Evolutionary conservation across 164 flowering plant species (phyloP).

Genomic region (Brasenia schreberi): DNA sequence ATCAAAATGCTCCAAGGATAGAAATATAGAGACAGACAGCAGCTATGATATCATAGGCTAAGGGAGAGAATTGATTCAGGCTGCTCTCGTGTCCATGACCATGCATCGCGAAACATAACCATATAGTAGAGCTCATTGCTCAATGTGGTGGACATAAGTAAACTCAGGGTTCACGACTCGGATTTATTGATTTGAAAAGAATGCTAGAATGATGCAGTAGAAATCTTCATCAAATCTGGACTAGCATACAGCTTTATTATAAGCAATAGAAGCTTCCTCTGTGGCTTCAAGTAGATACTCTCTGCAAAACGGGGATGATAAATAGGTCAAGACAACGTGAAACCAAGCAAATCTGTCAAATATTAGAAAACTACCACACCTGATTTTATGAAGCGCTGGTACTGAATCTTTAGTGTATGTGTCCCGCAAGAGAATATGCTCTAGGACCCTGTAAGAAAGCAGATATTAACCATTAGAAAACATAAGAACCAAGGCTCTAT

Average conservation of each 20-base stretch:
- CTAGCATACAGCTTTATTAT: conserved; percentile 71
- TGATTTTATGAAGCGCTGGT: conserved; percentile 83
- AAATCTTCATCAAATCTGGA: neutral
- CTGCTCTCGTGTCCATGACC: too few relatives aligned
- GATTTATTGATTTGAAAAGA: too few relatives aligned
- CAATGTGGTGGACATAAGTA: too few relatives aligned
- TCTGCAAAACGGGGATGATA: conserved; percentile 22
- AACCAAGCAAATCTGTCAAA: neutral
- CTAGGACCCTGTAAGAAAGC: conserved; percentile 47
- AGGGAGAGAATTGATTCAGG: too few relatives aligned
- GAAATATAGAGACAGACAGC: too few relatives aligned
- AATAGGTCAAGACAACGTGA: neutral
- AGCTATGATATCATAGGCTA: too few relatives aligned
- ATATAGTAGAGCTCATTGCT: too few relatives aligned
- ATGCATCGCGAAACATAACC: too few relatives aligned
- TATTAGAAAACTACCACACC: conserved; percentile 27
- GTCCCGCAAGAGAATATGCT: conserved; percentile 67
- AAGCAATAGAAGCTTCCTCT: conserved; percentile 90
- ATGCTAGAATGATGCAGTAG: neutral
- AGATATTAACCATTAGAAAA: neutral
- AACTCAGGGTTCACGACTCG: too few relatives aligned
- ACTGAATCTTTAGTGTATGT: conserved; percentile 78
- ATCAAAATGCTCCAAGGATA: too few relatives aligned
- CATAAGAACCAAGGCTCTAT: neutral
- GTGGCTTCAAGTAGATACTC: conserved; percentile 84